These are phyloP conservation scores for Cryptosporidium felis DNA, from an alignment of 169 alveolate species.

Conservation along the genomic window DNA sequence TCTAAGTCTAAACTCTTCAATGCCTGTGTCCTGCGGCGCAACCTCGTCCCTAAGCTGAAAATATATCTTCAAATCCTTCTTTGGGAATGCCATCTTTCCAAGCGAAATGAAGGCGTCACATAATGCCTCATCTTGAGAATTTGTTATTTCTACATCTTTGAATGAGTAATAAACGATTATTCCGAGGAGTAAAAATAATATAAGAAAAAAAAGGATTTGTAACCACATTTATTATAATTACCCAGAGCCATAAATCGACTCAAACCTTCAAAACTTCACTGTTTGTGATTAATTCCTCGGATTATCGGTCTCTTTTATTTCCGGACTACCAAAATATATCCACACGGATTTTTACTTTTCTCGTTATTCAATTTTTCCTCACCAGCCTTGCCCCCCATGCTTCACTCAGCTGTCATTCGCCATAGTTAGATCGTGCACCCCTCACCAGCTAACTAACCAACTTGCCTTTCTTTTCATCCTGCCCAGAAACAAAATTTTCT, in stretches of 20 bases:
- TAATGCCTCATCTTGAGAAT: constrained; percentile 12
- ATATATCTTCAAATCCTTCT: constrained; percentile 32
- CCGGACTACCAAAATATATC: no score
- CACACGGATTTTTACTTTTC: no score
- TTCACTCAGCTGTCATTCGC: no score
- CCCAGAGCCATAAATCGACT: not conserved
- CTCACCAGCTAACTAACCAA: no score
- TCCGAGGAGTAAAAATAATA: constrained; percentile 15
- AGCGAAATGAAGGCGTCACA: constrained; percentile 52
- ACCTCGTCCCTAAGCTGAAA: constrained; percentile 51
- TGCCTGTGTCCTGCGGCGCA: constrained; percentile 12
- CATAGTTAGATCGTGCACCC: no score
- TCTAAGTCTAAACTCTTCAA: constrained; percentile 43
- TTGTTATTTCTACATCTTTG: not conserved
- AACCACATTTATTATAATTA: constrained; percentile 69
- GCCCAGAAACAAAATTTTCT: no score
- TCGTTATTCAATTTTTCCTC: no score
- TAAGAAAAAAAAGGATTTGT: not conserved
- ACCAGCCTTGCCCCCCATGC: no score
- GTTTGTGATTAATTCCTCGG: no score
- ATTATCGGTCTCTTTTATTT: no score
- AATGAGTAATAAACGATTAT: constrained; percentile 53
- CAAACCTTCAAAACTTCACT: no score
- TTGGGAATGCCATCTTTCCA: constrained; percentile 48
- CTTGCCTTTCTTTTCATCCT: no score